Conservation (phyloP, 192 early-diverging fungal species). For the Coemansia guatemalensis region DNA sequence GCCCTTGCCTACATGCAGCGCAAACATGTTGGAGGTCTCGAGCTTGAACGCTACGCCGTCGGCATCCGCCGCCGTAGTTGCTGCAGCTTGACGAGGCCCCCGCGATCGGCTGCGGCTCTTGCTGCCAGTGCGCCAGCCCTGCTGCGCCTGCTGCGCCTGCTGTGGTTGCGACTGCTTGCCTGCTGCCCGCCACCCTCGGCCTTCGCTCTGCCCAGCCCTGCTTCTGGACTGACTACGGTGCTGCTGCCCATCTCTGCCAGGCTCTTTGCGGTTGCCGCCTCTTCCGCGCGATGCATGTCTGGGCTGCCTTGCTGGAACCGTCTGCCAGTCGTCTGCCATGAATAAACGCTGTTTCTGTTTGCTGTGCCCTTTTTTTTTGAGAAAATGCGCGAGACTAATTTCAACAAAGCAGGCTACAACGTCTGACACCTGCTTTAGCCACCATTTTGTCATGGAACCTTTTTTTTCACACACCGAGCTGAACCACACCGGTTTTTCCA, state of each 20-base stretch:
- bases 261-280: conserved; percentile 8
- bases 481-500: background rate
- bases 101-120: conserved; percentile 40
- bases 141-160: conserved; percentile 13
- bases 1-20: conserved; percentile 35
- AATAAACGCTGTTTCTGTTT: background rate
- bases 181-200: background rate
- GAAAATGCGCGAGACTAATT: background rate
- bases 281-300: conserved; percentile 8
- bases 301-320: conserved; percentile 35
- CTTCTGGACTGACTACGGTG: conserved; percentile 16
- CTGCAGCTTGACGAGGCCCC: conserved; percentile 18
- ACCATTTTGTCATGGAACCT: background rate
- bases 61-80: conserved; percentile 8
- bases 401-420: background rate
- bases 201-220: background rate
- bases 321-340: conserved; percentile 52
- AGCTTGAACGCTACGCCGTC: conserved; percentile 27
- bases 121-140: conserved; percentile 5
- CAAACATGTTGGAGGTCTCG: conserved; percentile 44
- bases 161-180: conserved; percentile 4
- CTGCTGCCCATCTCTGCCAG: conserved; percentile 3
- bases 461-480: background rate
- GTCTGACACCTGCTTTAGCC: background rate
- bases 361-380: conserved; percentile 4